Evolutionary conservation across 129 eudicot genomes (phyloP), one percentile per base, ranked within the genome.

Genomic region (Flaveria ramosissima): DNA sequence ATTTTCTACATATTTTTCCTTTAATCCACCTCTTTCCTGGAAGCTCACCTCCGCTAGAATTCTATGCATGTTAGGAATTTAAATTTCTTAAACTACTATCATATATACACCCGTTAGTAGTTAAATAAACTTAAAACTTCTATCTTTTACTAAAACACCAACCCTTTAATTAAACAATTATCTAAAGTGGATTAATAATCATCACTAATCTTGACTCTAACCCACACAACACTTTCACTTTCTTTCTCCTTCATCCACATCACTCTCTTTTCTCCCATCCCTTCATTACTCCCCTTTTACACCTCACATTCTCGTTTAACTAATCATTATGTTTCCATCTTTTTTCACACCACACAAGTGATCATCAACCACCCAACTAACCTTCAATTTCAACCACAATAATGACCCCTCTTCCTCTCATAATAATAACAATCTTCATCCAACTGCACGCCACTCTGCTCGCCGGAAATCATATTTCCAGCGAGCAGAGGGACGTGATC

Each of bases 401-500:
- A 39, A 41, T 45, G 73, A 42, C 74, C 23, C 70, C 50, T 67
- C 45, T 57, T 67, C 16, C 84, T 67, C 75, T 80, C 75, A 32
- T 80, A 21, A 68, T 74, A 75, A 43, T 80, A 23, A 23, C 26
- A n/a, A 45, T 80, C 46, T 57, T 80, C 79, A 43, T 80, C n/a
- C 78, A 71, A 72, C 67, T 63, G 0, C 12, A 43, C 56, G 73
- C 70, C 20, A 19, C 27, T 1, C 1, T 16, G 14, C 7, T 79
- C 9, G 45, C 83, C 52, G 64, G 24, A 74, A 45, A 45, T 3
- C 56, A 30, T 1, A 67, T 74, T 46, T 71, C 71, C 11, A 42
- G 23, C 59, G 36, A 60, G 20, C 81, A 85, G 79, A 84, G 19
- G 83, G 98, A 91, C 65, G 84, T 93, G 15, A 89, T 87, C 72